Percentiles rank a stretch among this genome's conserved stretches.
Evolutionary conservation across 306 rosid species (phyloP).

Genomic region (Cercis canadensis): DNA sequence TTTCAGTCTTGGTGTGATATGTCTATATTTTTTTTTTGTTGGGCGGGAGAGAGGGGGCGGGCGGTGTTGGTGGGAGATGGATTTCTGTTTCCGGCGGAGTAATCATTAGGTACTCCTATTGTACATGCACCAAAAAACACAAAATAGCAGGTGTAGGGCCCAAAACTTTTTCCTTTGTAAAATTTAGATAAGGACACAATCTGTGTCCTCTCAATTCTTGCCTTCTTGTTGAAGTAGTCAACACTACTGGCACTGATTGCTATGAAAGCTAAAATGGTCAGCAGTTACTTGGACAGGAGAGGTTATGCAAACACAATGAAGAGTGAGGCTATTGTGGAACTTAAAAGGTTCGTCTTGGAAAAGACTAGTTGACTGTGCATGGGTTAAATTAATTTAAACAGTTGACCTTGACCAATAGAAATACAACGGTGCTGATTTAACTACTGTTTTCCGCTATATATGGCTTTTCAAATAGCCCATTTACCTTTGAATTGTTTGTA

Average conservation of each 20-base stretch:
- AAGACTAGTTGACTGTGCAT: background rate
- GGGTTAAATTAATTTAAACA: background rate
- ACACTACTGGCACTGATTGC: background rate
- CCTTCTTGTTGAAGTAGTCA: background rate
- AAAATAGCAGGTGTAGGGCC: too few relatives aligned
- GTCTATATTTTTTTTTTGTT: too few relatives aligned
- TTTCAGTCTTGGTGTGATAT: background rate
- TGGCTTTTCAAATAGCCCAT: conserved; percentile 25
- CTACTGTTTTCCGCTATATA: conserved; percentile 7
- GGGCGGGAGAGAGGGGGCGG: too few relatives aligned
- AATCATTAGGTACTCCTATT: too few relatives aligned
- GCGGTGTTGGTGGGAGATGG: too few relatives aligned
- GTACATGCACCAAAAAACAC: too few relatives aligned
- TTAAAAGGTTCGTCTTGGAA: background rate
- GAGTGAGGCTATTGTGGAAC: background rate
- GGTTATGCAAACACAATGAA: background rate
- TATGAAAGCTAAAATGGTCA: background rate
- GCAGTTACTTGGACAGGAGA: background rate
- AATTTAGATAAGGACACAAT: background rate
- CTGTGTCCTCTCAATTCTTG: background rate
- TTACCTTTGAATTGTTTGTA: conserved; percentile 3
- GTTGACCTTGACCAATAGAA: conserved; percentile 21
- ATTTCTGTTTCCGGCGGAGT: too few relatives aligned
- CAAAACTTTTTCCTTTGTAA: background rate
- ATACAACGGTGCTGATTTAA: conserved; percentile 16